These are phyloP conservation scores for Rhodotorula graminis DNA, from an alignment of 768 basidiomycete genomes.

Conservation along the genomic window DNA sequence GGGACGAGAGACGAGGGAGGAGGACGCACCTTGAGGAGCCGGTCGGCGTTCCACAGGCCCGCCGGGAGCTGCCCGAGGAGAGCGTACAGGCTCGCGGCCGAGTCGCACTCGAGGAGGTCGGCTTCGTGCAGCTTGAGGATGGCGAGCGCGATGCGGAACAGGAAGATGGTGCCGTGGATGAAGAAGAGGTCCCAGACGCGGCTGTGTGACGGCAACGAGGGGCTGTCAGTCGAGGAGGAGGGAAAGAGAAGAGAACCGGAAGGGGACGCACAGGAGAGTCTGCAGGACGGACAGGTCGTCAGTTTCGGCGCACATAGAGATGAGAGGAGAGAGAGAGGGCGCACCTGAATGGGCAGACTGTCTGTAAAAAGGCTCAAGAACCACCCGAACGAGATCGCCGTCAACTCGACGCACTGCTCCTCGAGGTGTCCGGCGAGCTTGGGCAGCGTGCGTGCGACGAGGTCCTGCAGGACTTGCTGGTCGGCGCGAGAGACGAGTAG, in stretches of 20 bases:
- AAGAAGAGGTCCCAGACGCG: conserved; percentile 94
- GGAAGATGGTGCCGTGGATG: conserved; percentile 82
- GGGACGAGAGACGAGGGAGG: conserved; percentile 2
- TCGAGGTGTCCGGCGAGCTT: conserved; percentile 60
- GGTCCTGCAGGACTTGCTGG: conserved; percentile 81
- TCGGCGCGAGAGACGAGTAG: conserved; percentile 89
- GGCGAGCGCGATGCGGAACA: conserved; percentile 82
- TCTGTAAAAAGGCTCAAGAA: conserved; percentile 94
- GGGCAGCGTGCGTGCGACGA: conserved; percentile 55
- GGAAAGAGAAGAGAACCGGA: too few species aligned
- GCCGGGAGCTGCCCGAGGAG: conserved; percentile 83
- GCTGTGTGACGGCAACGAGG: conserved; percentile 54
- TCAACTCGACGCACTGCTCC: conserved; percentile 78
- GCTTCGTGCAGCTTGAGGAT: conserved; percentile 77
- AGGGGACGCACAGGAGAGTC: background rate
- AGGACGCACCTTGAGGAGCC: conserved; percentile 69
- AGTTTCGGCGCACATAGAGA: too few species aligned
- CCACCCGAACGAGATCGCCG: conserved; percentile 97
- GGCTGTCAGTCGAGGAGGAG: background rate
- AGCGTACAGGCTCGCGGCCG: conserved; percentile 82
- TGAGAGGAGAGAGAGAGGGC: conserved; percentile 29
- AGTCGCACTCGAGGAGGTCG: conserved; percentile 76
- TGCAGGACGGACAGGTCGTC: background rate
- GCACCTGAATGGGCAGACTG: conserved; percentile 87
- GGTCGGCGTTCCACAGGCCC: conserved; percentile 88